Conservation (phyloP, 768 basidiomycete species). For the Leccinellum albellum region DNA sequence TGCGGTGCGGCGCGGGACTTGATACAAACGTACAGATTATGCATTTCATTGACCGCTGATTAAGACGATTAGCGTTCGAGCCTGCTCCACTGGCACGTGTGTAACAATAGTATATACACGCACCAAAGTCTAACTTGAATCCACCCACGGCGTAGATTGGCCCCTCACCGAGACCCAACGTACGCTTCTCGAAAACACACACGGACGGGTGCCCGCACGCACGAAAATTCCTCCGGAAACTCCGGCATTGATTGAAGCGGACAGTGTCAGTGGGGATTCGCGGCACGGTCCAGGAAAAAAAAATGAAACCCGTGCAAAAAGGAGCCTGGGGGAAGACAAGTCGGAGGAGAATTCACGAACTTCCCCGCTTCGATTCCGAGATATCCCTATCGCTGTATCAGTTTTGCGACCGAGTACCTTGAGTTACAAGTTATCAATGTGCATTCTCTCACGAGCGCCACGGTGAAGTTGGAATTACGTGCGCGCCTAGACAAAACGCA, state of each 20-base stretch:
- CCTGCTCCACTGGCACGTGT: neutral
- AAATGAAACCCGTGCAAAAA: neutral
- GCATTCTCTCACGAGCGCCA: neutral
- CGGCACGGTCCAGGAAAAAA: neutral
- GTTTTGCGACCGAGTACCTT: neutral
- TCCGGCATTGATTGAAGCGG: neutral
- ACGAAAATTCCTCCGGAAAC: neutral
- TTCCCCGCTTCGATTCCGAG: neutral
- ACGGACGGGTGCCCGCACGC: neutral
- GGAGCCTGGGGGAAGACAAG: neutral
- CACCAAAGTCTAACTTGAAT: constrained; percentile 3
- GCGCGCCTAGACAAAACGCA: neutral
- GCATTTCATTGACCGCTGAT: neutral
- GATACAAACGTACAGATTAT: neutral
- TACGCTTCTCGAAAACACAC: constrained; percentile 3
- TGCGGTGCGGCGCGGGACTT: neutral
- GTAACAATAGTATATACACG: neutral
- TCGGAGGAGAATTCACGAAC: neutral
- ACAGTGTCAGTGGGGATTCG: neutral
- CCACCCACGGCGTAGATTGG: neutral
- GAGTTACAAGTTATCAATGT: neutral
- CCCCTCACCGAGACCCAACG: neutral
- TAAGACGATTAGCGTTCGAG: neutral
- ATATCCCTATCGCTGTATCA: neutral
- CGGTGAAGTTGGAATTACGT: neutral